phyloP scores from a whole-genome alignment of 2,329 filamentous ascomycete genomes.

The Penicillium aurantiogriseum region DNA sequence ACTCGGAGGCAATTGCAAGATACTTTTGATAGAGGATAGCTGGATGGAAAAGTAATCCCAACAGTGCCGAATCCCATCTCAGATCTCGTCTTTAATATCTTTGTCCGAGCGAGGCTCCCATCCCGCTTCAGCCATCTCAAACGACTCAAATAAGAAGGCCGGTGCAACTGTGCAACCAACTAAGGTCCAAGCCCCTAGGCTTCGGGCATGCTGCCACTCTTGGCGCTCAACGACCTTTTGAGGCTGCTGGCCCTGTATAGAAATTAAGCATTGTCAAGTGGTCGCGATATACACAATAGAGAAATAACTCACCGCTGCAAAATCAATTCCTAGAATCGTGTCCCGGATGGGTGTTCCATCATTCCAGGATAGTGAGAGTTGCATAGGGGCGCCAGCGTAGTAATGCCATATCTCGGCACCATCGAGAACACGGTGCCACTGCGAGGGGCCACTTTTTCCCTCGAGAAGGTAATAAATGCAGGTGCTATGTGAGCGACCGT shows the following conservation, averaged over 20 bases:
- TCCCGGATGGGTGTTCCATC: slow-evolving; percentile 37
- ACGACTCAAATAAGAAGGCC: slow-evolving; percentile 13
- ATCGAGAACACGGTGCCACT: slow-evolving; percentile 52
- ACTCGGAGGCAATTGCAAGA: too few relatives aligned
- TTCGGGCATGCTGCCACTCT: slow-evolving; percentile 51
- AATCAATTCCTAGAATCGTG: slow-evolving; percentile 43
- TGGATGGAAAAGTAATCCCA: too few relatives aligned
- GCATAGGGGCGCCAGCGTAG: slow-evolving; percentile 54
- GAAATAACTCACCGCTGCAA: slow-evolving; percentile 32
- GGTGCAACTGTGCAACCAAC: slow-evolving; percentile 34
- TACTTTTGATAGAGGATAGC: too few relatives aligned
- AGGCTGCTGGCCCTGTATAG: slow-evolving; percentile 38
- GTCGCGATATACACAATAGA: neutral
- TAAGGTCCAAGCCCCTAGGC: slow-evolving; percentile 51
- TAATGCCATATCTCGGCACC: slow-evolving; percentile 55
- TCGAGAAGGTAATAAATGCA: slow-evolving; percentile 56
- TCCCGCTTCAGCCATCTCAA: slow-evolving; percentile 32
- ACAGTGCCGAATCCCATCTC: too few relatives aligned
- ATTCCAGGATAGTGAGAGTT: slow-evolving; percentile 46
- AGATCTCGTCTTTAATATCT: neutral
- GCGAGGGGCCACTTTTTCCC: slow-evolving; percentile 43
- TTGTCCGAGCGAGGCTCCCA: slow-evolving; percentile 6
- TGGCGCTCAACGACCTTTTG: slow-evolving; percentile 45
- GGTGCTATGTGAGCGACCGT: slow-evolving; percentile 48
- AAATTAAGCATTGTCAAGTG: neutral